These are phyloP conservation scores for Lavandula angustifolia DNA, from an alignment of 257 asterid species.

Conservation along the genomic window DNA sequence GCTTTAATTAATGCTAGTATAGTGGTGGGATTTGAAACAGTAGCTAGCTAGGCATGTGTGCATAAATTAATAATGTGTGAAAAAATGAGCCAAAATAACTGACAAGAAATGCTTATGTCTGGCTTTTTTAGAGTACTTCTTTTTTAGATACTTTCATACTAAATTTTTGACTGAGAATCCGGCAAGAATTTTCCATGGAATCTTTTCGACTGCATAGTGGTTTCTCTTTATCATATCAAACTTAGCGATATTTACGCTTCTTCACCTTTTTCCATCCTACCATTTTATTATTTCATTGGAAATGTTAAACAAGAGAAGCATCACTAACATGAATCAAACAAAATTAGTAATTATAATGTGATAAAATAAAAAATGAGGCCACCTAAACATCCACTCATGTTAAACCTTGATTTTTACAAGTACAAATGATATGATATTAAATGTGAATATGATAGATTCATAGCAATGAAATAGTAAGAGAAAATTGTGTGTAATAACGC, in stretches of 20 bases:
- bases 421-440: too few species aligned
- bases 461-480: neutral
- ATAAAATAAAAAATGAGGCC: neutral
- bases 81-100: slow-evolving; percentile 36
- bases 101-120: slow-evolving; percentile 56
- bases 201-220: slow-evolving; percentile 72
- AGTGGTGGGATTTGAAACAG: neutral
- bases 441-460: too few species aligned
- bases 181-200: slow-evolving; percentile 70
- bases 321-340: neutral
- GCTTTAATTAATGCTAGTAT: neutral
- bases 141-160: slow-evolving; percentile 25
- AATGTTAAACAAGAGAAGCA: neutral
- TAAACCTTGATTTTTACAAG: neutral
- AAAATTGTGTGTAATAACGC: slow-evolving; percentile 18
- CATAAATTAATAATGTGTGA: slow-evolving; percentile 29
- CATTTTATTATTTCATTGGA: too few species aligned
- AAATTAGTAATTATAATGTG: neutral
- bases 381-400: slow-evolving; percentile 32
- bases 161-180: slow-evolving; percentile 44
- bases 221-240: slow-evolving; percentile 82
- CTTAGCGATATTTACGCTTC: slow-evolving; percentile 55
- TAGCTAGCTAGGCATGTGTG: neutral
- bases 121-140: slow-evolving; percentile 35
- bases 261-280: neutral